Base-by-base conservation (phyloP, 495 filamentous ascomycete species). In the Neurospora sp. region DNA sequence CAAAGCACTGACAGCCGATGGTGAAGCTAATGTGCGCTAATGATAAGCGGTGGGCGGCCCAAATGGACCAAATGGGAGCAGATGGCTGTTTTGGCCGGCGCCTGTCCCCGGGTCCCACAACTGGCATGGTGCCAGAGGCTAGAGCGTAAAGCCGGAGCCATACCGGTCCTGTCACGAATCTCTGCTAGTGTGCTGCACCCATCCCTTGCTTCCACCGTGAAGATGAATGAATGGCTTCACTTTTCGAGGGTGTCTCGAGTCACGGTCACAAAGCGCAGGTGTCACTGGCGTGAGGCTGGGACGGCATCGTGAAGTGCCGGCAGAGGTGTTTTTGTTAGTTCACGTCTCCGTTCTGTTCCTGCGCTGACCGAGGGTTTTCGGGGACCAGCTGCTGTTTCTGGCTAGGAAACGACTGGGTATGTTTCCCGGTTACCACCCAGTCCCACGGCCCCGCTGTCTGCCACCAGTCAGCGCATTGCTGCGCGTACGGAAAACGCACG, bases 161-260 rank as follows among this genome's bases (percentile, higher is more conserved):
- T 80, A 71, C 78, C 78, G 44, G 72, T 75, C 75, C 72, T 77
- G 79, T 77, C 78, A 72, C 77, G 70, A 76, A 74, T 76, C 77
- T 75, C 54, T 71, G 75, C 78, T 81, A 80, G 79, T 77, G 78
- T 73, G 77, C 77, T 80, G 80, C 80, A 80, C 72, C 72, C 76
- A 66, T 77, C 77, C 74, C 79, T 78, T 79, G 78, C 78, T 81
- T 77, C 75, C 75, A 74, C 38, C 69, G 44, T 76, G 54, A 66
- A 66, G 14, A 66, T 59, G 48, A 54, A 54, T 48, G 44, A 23
- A 20, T 48, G 41, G 41, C 42, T n/a, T 46, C 42, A n/a, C 18
- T 8, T 46, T 18, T 46, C n/a, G 31, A 31, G 42, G 42, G 14
- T 42, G 41, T 44, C 41, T 44, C 41, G n/a, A 10, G 8, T 54